Base-by-base conservation (phyloP, 139 green algal genomes). In the Yamagishiella unicocca region DNA sequence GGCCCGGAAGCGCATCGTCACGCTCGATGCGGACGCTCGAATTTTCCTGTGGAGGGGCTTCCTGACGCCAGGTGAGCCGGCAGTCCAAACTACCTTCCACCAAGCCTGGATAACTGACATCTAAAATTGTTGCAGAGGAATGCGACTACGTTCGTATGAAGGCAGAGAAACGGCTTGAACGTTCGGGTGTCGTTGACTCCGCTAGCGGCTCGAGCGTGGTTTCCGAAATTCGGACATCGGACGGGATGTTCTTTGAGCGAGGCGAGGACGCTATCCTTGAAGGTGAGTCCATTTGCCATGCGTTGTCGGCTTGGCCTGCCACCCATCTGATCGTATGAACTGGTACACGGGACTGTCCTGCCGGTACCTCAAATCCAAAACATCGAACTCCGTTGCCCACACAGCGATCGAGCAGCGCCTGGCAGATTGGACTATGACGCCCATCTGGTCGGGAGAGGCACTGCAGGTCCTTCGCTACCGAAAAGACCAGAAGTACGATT, bases 381-480 rank as follows among this genome's bases (percentile, higher is more conserved):
- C n/a, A n/a, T n/a, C n/a, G n/a, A n/a, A n/a, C n/a, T 46, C 2
- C 31, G 21, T 33, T 46, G 2, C 46, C 1, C 33, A 14, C 31
- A n/a, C 74, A 79, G 87, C 82, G 19, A 46, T 91, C 1, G 87
- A 91, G 74, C 74, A 85, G 74, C 87, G 87, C 38, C 61, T 91
- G 33, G 81, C 82, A 1, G 75, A 89, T 66, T 88, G 82, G 87
- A 82, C 81, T n/a, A 88, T 89, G 75, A 86, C 79, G 37, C 87
- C 87, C 42, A 74, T 89, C n/a, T 82, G 87, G 53, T 2, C 66
- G 6, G 87, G 82, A 5, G 95, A 97, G 87, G 88, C 76, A 8
- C 81, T 97, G 46, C 95, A 97, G 77, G 93, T 97, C 27, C 89
- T 97, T 80, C 87, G 84, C 42, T 97, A 97, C 79, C 67, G 95